A percentile compares a stretch with the other conserved stretches of the same genome.
phyloP scores from a whole-genome alignment of 2,329 filamentous ascomycete species.

The Plenodomus tracheiphilus region DNA sequence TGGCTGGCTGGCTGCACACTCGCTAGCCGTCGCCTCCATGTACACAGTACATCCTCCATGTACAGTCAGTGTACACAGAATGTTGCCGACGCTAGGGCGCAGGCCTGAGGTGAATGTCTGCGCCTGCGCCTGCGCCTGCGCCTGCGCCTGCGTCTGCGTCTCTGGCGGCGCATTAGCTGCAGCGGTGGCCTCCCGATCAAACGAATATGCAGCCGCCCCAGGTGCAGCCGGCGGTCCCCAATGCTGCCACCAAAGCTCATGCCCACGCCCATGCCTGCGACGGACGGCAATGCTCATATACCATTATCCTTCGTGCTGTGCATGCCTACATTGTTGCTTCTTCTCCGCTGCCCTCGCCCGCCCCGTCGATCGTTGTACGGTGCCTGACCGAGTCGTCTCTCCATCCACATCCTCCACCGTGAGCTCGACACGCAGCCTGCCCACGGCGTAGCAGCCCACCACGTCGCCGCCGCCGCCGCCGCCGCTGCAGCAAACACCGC shows the following conservation, averaged over 20 bases:
- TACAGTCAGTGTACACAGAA: background rate
- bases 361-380: no score
- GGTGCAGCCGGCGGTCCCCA: slow-evolving; percentile 9
- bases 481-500: slow-evolving; percentile 4
- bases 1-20: no score
- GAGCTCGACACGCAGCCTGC: slow-evolving; percentile 15
- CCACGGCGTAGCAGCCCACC: slow-evolving; percentile 13
- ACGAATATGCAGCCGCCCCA: slow-evolving; percentile 24
- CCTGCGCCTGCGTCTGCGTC: no score
- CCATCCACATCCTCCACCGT: slow-evolving; percentile 7
- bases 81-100: slow-evolving; percentile 11
- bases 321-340: background rate
- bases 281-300: no score
- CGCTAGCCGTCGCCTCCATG: no score
- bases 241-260: slow-evolving; percentile 11
- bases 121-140: no score
- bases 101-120: slow-evolving; percentile 13
- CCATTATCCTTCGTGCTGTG: no score
- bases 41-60: background rate
- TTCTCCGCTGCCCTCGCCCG: slow-evolving; percentile 1
- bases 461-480: no score
- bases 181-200: slow-evolving; percentile 21
- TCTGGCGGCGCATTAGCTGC: slow-evolving; percentile 17
- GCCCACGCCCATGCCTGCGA: background rate
- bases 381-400: no score